These are phyloP conservation scores for Persicaria tinctoria DNA, from an alignment of 148 eudicot genomes.

Conservation along the genomic window DNA sequence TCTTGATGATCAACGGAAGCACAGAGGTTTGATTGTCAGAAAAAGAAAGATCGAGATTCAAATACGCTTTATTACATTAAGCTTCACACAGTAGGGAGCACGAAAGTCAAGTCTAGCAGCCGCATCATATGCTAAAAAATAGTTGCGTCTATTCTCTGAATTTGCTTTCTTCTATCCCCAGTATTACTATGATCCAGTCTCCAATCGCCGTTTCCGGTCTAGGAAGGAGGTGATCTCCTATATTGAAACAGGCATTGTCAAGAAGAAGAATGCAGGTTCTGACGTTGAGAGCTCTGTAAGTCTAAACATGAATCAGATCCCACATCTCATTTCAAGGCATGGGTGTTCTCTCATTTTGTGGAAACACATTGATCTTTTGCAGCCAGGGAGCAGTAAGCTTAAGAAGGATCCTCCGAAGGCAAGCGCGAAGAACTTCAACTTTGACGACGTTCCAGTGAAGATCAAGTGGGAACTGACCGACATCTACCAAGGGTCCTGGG, in stretches of 20 bases:
- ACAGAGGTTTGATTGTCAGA: too few relatives aligned
- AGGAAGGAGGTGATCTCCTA: constrained; percentile 11
- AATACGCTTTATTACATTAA: too few relatives aligned
- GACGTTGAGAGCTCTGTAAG: constrained; percentile 25
- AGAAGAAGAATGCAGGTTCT: constrained; percentile 15
- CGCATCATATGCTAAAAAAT: too few relatives aligned
- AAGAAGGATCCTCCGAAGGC: constrained; percentile 19
- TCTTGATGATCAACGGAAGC: too few relatives aligned
- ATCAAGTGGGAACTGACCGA: constrained; percentile 39
- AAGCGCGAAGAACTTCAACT: constrained; percentile 30
- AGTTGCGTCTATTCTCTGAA: too few relatives aligned
- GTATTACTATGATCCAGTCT: constrained; percentile 5
- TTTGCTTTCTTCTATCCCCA: neutral
- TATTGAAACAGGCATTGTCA: neutral
- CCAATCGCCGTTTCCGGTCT: constrained; percentile 1
- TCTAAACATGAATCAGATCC: neutral
- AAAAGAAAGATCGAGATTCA: too few relatives aligned
- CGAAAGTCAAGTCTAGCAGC: too few relatives aligned
- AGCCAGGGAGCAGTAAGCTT: neutral
- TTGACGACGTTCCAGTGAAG: constrained; percentile 33
- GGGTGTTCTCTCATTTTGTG: neutral
- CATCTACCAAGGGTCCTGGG: constrained; percentile 33
- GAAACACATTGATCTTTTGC: neutral
- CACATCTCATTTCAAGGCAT: neutral
- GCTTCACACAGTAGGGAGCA: too few relatives aligned